Evolutionary conservation across 345 rosid genomes (phyloP).

Genomic region (Erucastrum elatum): DNA sequence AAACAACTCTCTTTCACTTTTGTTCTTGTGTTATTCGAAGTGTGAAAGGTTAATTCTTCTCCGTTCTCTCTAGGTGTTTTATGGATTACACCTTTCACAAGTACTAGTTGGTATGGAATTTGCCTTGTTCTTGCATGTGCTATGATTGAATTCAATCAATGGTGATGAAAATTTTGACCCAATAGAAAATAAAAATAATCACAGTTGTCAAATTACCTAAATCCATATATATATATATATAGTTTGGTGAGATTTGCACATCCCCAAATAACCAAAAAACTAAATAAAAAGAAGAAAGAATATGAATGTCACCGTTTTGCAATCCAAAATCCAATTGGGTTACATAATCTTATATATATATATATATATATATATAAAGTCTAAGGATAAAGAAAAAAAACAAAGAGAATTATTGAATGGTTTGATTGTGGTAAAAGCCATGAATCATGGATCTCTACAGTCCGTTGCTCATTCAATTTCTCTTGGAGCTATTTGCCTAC

Average conservation of each 20-base stretch:
- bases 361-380: slow-evolving; percentile 1
- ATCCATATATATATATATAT: not conserved
- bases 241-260: slow-evolving; percentile 34
- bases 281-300: not conserved
- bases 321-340: slow-evolving; percentile 29
- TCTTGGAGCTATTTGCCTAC: slow-evolving; percentile 37
- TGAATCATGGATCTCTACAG: slow-evolving; percentile 38
- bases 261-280: not conserved
- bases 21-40: slow-evolving; percentile 9
- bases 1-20: slow-evolving; percentile 37
- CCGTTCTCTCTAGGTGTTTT: slow-evolving; percentile 38
- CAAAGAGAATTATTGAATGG: slow-evolving; percentile 31
- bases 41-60: slow-evolving; percentile 37
- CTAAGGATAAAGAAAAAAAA: slow-evolving; percentile 10
- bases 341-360: slow-evolving; percentile 13
- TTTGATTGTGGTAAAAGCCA: slow-evolving; percentile 39
- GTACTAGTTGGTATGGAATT: slow-evolving; percentile 17
- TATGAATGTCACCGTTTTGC: slow-evolving; percentile 3
- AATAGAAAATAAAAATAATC: not conserved
- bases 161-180: slow-evolving; percentile 20
- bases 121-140: slow-evolving; percentile 27
- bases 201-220: slow-evolving; percentile 6
- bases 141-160: slow-evolving; percentile 31
- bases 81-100: slow-evolving; percentile 29
- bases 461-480: slow-evolving; percentile 30